phyloP scores from a whole-genome alignment of 2,329 filamentous ascomycete species.

The Aspergillus amoenus region DNA sequence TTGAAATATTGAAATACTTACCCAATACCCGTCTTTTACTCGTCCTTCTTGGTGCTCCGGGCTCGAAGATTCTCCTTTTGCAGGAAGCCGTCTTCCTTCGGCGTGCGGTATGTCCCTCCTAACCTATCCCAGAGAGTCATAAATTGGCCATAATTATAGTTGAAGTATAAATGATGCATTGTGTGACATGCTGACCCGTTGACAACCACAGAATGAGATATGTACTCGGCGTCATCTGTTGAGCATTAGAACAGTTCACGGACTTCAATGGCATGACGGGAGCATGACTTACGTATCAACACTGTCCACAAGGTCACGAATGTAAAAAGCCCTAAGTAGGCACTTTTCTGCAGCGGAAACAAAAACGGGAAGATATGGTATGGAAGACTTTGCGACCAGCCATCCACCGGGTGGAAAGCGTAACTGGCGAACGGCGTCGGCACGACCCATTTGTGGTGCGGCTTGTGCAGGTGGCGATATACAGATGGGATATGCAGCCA shows the following conservation, averaged over 20 bases:
- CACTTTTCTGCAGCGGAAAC: slow-evolving; percentile 87
- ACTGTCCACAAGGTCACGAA: slow-evolving; percentile 98
- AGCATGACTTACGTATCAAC: slow-evolving; percentile 60
- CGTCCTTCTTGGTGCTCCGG: not conserved
- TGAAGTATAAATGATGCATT: slow-evolving; percentile 84
- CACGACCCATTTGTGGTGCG: slow-evolving; percentile 99
- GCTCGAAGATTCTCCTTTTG: slow-evolving; percentile 2
- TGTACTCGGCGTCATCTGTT: slow-evolving; percentile 81
- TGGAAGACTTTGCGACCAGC: slow-evolving; percentile 80
- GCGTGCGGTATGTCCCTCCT: slow-evolving; percentile 61
- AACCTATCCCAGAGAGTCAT: slow-evolving; percentile 89
- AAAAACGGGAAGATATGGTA: slow-evolving; percentile 92
- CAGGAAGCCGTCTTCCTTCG: slow-evolving; percentile 12
- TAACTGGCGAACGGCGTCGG: slow-evolving; percentile 88
- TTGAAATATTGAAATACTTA: not conserved
- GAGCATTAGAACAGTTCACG: not conserved
- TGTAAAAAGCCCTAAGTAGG: slow-evolving; percentile 78
- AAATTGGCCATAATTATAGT: slow-evolving; percentile 94
- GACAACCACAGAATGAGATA: slow-evolving; percentile 79
- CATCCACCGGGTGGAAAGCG: slow-evolving; percentile 92
- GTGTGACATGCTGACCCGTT: slow-evolving; percentile 97
- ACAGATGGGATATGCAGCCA: slow-evolving; percentile 73
- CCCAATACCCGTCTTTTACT: not conserved
- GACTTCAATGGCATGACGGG: not conserved
- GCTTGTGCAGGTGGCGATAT: slow-evolving; percentile 91